Base-by-base conservation (phyloP, 768 basidiomycete genomes). In the Infundibulicybe gibba region DNA sequence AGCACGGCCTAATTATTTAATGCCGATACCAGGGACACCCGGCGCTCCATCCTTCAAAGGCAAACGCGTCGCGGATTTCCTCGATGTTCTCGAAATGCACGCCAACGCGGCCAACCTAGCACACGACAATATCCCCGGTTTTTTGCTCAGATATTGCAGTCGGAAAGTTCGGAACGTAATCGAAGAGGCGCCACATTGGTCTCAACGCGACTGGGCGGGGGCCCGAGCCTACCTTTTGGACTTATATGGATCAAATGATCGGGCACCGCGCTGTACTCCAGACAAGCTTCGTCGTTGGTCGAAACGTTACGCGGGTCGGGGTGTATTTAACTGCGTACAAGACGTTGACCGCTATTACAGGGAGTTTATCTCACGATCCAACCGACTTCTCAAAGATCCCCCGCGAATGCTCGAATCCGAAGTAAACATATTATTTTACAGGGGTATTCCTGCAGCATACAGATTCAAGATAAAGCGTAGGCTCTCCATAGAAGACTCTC, bases 191-290 rank as follows among this genome's bases (percentile, higher is more conserved):
- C 4, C 33, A 0, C 17, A 19, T 4, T 38, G 32, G 4, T 6
- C 17, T 1, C 15, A 32, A 1, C 32, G 21, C n/a, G 47, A 51
- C 48, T 54, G 53, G n/a, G n/a, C n/a, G n/a, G n/a, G n/a, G n/a
- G n/a, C n/a, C n/a, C n/a, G n/a, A n/a, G n/a, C n/a, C n/a, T n/a
- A n/a, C n/a, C n/a, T n/a, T n/a, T n/a, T n/a, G n/a, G n/a, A n/a
- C n/a, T n/a, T n/a, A n/a, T n/a, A n/a, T n/a, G n/a, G n/a, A n/a
- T n/a, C n/a, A n/a, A n/a, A n/a, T n/a, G n/a, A n/a, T n/a, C n/a
- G n/a, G n/a, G n/a, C n/a, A n/a, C n/a, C n/a, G n/a, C n/a, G n/a
- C n/a, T n/a, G n/a, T n/a, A n/a, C n/a, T n/a, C n/a, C n/a, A n/a
- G n/a, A n/a, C n/a, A n/a, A n/a, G n/a, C n/a, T n/a, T n/a, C n/a